These are phyloP conservation scores for Stagonosporopsis rhizophila DNA, from an alignment of 2,329 filamentous ascomycete genomes.

Conservation along the genomic window DNA sequence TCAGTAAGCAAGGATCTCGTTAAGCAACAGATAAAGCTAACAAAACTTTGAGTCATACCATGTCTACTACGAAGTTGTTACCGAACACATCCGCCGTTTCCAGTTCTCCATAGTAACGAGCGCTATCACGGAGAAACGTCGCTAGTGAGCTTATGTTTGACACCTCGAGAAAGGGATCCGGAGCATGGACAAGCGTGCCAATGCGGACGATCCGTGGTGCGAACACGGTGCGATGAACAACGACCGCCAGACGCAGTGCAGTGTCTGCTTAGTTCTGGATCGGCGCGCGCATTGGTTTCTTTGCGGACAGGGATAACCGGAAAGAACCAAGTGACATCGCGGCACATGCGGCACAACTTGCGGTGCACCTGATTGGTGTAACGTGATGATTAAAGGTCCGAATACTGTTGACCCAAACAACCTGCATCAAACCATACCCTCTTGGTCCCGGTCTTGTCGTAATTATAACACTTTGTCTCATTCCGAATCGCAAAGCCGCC, in stretches of 20 bases:
- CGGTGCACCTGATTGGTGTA: slow-evolving; percentile 8
- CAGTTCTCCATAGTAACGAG: no score
- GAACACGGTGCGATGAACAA: neutral
- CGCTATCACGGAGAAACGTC: no score
- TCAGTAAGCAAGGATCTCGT: no score
- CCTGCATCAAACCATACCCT: neutral
- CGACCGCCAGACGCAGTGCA: neutral
- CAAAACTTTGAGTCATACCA: no score
- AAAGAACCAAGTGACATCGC: no score
- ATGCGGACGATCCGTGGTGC: slow-evolving; percentile 4
- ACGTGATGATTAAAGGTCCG: slow-evolving; percentile 10
- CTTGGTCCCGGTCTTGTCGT: neutral
- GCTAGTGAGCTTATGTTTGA: no score
- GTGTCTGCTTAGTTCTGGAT: neutral
- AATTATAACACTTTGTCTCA: neutral
- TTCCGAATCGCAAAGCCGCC: neutral
- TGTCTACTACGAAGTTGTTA: no score
- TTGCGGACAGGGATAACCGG: neutral
- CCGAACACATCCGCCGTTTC: no score
- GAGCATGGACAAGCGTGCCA: slow-evolving; percentile 9
- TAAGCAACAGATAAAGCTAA: no score
- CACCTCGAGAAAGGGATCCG: no score
- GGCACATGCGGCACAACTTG: neutral
- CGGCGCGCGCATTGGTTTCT: neutral
- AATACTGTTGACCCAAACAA: slow-evolving; percentile 11